Conservation (phyloP, 1,139 yeast species). For the Geotrichum armillariae region DNA sequence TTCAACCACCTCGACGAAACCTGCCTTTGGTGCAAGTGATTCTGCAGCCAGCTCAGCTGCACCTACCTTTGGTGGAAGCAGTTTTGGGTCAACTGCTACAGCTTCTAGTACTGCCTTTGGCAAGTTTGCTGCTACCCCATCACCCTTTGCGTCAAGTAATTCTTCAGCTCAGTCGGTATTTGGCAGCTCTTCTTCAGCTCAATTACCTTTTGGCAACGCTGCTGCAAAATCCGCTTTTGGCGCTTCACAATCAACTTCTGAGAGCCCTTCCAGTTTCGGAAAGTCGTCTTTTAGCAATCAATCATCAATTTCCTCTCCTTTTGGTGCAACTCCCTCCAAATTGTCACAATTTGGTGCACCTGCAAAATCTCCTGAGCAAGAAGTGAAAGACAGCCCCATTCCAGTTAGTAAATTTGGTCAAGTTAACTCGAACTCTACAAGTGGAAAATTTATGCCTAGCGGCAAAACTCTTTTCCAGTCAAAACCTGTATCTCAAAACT, state of each 20-base stretch:
- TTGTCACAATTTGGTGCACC: too few relatives aligned
- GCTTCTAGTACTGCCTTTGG: background rate
- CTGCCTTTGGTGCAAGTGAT: background rate
- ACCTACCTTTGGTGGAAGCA: conserved; percentile 3
- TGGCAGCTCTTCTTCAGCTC: background rate
- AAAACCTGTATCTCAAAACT: too few relatives aligned
- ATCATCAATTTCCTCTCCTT: conserved; percentile 21
- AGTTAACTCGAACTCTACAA: too few relatives aligned
- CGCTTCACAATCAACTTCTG: background rate
- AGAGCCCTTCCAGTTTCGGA: conserved; percentile 3
- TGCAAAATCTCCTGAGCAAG: too few relatives aligned
- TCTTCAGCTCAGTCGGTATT: too few relatives aligned
- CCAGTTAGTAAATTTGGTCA: background rate
- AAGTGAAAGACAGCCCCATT: background rate
- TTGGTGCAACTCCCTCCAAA: conserved; percentile 9
- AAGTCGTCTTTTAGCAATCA: conserved; percentile 12
- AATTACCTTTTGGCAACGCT: conserved; percentile 1
- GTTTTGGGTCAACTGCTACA: background rate
- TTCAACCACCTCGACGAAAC: background rate
- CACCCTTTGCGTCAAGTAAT: conserved; percentile 7
- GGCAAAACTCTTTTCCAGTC: too few relatives aligned
- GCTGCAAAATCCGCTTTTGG: conserved; percentile 4
- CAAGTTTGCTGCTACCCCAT: background rate
- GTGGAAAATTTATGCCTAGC: too few relatives aligned
- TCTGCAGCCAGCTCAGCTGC: background rate